phyloP scores from a whole-genome alignment of 352 stramenopile species.

The Globisporangium megalacanthum region DNA sequence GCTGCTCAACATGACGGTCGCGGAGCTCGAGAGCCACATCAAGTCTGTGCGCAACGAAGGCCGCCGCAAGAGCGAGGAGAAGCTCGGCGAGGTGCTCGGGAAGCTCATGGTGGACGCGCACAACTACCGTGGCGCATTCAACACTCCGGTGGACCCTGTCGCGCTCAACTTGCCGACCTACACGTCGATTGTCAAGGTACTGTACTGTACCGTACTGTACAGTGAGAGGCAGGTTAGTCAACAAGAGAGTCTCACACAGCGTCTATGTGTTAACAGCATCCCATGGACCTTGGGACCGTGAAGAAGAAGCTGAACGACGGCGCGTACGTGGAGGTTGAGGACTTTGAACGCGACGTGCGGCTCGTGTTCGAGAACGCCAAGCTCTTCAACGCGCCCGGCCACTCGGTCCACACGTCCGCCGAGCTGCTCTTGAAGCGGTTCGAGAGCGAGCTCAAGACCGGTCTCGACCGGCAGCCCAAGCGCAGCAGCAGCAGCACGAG shows the following conservation, averaged over 20 bases:
- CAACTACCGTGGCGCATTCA: slow-evolving; percentile 74
- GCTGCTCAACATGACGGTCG: slow-evolving; percentile 50
- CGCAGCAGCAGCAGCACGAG: slow-evolving; percentile 17
- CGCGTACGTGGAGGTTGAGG: slow-evolving; percentile 80
- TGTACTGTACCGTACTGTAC: slow-evolving; percentile 15
- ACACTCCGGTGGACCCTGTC: slow-evolving; percentile 65
- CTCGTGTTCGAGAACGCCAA: slow-evolving; percentile 90
- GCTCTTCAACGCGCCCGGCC: slow-evolving; percentile 70
- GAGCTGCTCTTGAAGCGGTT: slow-evolving; percentile 58
- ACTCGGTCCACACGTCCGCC: slow-evolving; percentile 78
- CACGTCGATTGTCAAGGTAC: slow-evolving; percentile 45
- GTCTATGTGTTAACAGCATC: slow-evolving; percentile 28
- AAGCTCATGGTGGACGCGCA: slow-evolving; percentile 71
- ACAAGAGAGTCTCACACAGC: background rate
- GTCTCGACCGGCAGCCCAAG: slow-evolving; percentile 38
- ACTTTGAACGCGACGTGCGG: slow-evolving; percentile 73
- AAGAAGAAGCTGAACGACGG: slow-evolving; percentile 74
- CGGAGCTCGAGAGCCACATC: slow-evolving; percentile 60
- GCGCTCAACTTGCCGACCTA: slow-evolving; percentile 71
- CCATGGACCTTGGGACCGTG: slow-evolving; percentile 92
- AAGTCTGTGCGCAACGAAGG: slow-evolving; percentile 59
- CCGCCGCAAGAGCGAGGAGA: slow-evolving; percentile 55
- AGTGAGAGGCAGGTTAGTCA: background rate
- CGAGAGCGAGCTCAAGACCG: slow-evolving; percentile 45
- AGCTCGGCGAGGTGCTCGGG: slow-evolving; percentile 52